Evolutionary conservation across 495 filamentous ascomycete species (phyloP), one percentile per base, ranked within the genome.

Genomic region (Wilcoxina mikolae): DNA sequence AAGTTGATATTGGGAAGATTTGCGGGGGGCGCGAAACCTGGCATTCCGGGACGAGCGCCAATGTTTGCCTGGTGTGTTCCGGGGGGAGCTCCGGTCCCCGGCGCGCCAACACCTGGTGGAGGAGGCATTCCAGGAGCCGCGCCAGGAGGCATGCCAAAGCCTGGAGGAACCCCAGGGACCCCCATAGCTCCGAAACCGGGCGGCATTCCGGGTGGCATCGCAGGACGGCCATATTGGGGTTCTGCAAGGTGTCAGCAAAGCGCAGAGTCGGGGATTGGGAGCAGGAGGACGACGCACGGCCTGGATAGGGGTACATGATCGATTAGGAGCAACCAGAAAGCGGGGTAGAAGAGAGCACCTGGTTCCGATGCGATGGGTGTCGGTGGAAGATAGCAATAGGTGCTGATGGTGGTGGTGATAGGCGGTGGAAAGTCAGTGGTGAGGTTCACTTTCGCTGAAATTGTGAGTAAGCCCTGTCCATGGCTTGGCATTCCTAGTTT

Each of bases 1-100:
- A 95, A 94, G 71, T 99, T 95, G 72, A 98, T 95, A 68, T 94
- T 91, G 7, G 91, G 88, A 74, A 95, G 83, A 65, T 91, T 94
- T 41, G 87, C 72, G 22, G 89, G 90, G 22, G 87, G 79, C 73
- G 94, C 87, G 67, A 95, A 95, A 67, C 82, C 72, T 53, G 85
- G 84, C 58, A 93, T 81, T 58, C 82, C 83, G 60, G 84, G 84
- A 71, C 85, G 80, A 68, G 80, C 82, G 22, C 3, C 39, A 68
- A 68, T 68, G 68, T 77, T 84, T 53, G 78, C 72, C 71, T 82
- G 83, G 62, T 84, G 81, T 68, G 93, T 80, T 68, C 85, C 85
- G 55, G 87, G 85, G 56, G 85, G 80, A 58, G 82, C 78, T 63
- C 77, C 76, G 54, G 82, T 81, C 64, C 86, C 86, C 65, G 86